Evolutionary conservation across 805 yeast species (phyloP), one percentile per base, ranked within the genome.

Genomic region (Schwanniomyces sp.): DNA sequence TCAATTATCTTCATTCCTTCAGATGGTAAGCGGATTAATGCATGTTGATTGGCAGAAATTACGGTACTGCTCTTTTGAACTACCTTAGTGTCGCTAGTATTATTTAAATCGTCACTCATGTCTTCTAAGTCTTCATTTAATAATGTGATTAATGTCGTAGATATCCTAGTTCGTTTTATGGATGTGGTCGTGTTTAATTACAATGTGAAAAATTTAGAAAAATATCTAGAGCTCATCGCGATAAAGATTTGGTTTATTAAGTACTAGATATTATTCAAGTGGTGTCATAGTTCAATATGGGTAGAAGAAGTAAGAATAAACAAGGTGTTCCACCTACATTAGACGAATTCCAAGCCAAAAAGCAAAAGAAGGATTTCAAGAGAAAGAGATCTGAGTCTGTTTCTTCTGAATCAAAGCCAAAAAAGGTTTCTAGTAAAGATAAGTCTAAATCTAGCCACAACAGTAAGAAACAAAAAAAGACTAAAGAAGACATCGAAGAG

Each of bases 321-420:
- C 98, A 92, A 73, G 94, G 90, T 40, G 88, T 80, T 49, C 98
- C 98, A 56, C 97, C 97, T 30, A 64, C 91, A 5, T 74, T 85
- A 52, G 98, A 92, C 40, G 96, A 92, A 61, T 85, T 91, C 66
- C 82, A 82, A 55, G 69, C 67, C 12, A 57, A 56, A 26, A 70
- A 66, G 54, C 60, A 55, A 28, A 76, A 78, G 51, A 80, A 71
- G 58, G 75, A 72, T 44, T 53, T 53, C 30, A 66, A 62, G 49
- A 66, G 66, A 49, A 69, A 62, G 59, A 63, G 62, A 58, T 62
- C 50, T 51, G 34, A 40, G 9, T 34, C 44, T 14, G 21, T 38
- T 30, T 34, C 39, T 11, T 44, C 51, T 34, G 54, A 43, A n/a
- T 52, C 50, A n/a, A 52, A 49, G 36, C 50, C 49, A 43, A 55